Base-by-base conservation (phyloP, 2,329 filamentous ascomycete genomes). In the Nectriaceae sp. region DNA sequence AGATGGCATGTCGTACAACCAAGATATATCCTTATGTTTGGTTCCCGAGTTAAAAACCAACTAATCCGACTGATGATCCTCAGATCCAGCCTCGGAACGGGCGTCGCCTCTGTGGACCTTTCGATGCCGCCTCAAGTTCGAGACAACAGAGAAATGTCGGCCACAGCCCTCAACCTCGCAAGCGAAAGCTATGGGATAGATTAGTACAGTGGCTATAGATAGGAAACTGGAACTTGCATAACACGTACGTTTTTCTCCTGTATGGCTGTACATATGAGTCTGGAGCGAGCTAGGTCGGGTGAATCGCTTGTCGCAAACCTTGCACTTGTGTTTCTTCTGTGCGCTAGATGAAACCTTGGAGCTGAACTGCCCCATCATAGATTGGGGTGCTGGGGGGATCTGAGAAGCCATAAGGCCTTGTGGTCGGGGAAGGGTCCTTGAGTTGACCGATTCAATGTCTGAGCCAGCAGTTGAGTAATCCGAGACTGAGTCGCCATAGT, bases 301-400 rank as follows among this genome's bases (percentile, higher is more conserved):
- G 70, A 97, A 97, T 37, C 93, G 85, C 80, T 97, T 97, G 72
- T 97, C 93, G 76, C 93, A 97, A 51, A 97, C 89, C 75, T 96
- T 97, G 82, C 93, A 97, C 78, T 97, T 97, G 76, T 97, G 94
- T 79, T 97, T 97, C 84, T 97, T 97, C 68, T 97, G 91, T 10
- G 93, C 94, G 73, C 90, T 96, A 16, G 90, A 92, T 0, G 91
- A 92, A 44, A 97, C 87, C 74, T 97, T 97, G 55, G 93, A 97
- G 73, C 90, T 97, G 75, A 97, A 97, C 64, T 96, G 92, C 44
- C 90, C 85, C 94, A 99, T 99, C 91, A 99, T 97, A 1, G 92
- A 95, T 66, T 95, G 89, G 2, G 91, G 92, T 16, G 90, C 90
- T 1, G 91, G 90, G 2, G 90, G 90, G 24, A 85, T 79, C 55